These are phyloP conservation scores for Xylaria sp. DNA, from an alignment of 2,329 filamentous ascomycete species.

Conservation along the genomic window DNA sequence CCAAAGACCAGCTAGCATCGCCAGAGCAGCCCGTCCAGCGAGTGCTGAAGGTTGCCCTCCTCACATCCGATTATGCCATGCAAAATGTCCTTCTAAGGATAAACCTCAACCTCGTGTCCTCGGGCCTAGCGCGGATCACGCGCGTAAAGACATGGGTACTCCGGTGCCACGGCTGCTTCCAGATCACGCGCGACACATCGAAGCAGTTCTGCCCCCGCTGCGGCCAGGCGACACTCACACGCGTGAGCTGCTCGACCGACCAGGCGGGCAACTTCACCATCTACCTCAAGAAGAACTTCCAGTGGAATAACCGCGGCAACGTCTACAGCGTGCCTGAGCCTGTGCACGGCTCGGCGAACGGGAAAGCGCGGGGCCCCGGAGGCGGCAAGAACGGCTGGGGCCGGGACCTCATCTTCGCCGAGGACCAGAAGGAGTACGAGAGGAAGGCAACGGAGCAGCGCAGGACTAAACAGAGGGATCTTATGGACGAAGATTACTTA, in stretches of 20 bases:
- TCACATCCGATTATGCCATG: slow-evolving; percentile 97
- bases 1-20: slow-evolving; percentile 62
- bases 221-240: slow-evolving; percentile 83
- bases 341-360: slow-evolving; percentile 78
- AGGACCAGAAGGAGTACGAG: slow-evolving; percentile 94
- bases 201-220: slow-evolving; percentile 94
- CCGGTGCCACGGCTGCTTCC: slow-evolving; percentile 93
- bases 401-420: slow-evolving; percentile 78
- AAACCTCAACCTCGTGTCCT: slow-evolving; percentile 87
- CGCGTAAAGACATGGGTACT: slow-evolving; percentile 88
- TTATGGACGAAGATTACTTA: slow-evolving; percentile 95
- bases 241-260: slow-evolving; percentile 85
- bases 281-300: slow-evolving; percentile 92
- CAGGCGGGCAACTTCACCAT: slow-evolving; percentile 79
- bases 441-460: slow-evolving; percentile 67
- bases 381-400: slow-evolving; percentile 92
- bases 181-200: slow-evolving; percentile 78
- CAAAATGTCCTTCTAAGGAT: slow-evolving; percentile 95
- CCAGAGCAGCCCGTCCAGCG: slow-evolving; percentile 60
- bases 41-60: slow-evolving; percentile 83
- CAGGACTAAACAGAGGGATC: slow-evolving; percentile 73
- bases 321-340: slow-evolving; percentile 93
- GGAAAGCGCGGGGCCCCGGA: slow-evolving; percentile 67
- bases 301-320: slow-evolving; percentile 94
- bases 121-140: slow-evolving; percentile 78